These are phyloP conservation scores for Raphanus sativus DNA, from an alignment of 345 rosid genomes.

Conservation along the genomic window DNA sequence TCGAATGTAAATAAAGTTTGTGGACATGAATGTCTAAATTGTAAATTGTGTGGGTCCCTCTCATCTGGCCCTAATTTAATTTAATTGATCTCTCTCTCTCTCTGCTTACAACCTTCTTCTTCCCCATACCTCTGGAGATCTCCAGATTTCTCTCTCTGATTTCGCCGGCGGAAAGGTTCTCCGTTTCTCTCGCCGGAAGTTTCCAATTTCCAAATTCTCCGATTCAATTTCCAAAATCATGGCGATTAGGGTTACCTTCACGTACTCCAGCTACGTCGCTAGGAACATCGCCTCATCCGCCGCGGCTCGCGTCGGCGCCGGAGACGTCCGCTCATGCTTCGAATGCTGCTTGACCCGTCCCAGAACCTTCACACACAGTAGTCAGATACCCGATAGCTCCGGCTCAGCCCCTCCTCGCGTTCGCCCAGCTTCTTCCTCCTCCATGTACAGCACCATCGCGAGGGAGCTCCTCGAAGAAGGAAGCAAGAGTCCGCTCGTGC, in stretches of 20 bases:
- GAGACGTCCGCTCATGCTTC: constrained; percentile 50
- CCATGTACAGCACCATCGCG: constrained; percentile 50
- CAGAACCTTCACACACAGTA: constrained; percentile 41
- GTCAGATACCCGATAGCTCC: constrained; percentile 41
- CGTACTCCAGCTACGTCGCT: constrained; percentile 65
- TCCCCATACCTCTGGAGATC: constrained; percentile 12
- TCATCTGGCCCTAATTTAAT: constrained; percentile 9
- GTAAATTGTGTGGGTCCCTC: not conserved
- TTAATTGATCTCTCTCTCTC: not conserved
- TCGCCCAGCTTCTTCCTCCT: constrained; percentile 18
- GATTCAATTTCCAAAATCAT: constrained; percentile 32
- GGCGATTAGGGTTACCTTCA: constrained; percentile 76
- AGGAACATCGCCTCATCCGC: constrained; percentile 57
- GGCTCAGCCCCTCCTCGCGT: constrained; percentile 20
- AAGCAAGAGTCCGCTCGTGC: constrained; percentile 44
- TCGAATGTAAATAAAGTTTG: not conserved
- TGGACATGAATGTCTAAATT: not conserved
- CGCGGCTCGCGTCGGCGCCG: constrained; percentile 47
- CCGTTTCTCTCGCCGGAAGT: constrained; percentile 18
- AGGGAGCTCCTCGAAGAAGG: constrained; percentile 48
- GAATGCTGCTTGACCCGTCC: constrained; percentile 58
- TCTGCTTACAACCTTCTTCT: not conserved
- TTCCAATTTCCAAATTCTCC: not conserved
- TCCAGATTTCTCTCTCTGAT: constrained; percentile 16
- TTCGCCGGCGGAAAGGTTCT: constrained; percentile 27